phyloP scores from a whole-genome alignment of 768 basidiomycete species.

The Kwoniella newhampshirensis region DNA sequence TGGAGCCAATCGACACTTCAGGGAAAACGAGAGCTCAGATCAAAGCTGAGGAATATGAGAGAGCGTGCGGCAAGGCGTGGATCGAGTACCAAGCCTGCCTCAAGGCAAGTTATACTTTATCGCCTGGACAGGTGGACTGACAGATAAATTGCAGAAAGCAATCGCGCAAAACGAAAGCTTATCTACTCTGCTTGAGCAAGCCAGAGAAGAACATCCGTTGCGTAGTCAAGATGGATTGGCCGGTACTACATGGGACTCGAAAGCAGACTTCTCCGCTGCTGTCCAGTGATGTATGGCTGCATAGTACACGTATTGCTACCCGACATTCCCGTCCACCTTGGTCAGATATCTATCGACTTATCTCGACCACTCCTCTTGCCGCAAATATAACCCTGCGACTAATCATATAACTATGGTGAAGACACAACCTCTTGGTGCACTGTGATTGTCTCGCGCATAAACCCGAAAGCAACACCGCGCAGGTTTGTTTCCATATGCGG shows the following conservation, averaged over 20 bases:
- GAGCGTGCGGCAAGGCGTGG: constrained; percentile 81
- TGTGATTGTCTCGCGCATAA: too few relatives aligned
- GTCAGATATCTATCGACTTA: neutral
- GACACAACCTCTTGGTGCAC: too few relatives aligned
- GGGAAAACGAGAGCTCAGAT: constrained; percentile 61
- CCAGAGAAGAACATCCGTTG: constrained; percentile 72
- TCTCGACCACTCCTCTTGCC: neutral
- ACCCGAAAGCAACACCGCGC: too few relatives aligned
- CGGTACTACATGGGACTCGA: constrained; percentile 45
- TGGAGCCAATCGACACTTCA: constrained; percentile 51
- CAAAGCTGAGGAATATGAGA: constrained; percentile 85
- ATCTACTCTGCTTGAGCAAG: constrained; percentile 72
- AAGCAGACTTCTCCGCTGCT: constrained; percentile 11
- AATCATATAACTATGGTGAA: too few relatives aligned
- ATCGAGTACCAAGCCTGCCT: constrained; percentile 75
- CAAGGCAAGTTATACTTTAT: constrained; percentile 60
- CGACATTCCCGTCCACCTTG: neutral
- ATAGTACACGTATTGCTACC: neutral
- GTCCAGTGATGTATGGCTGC: neutral
- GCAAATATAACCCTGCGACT: too few relatives aligned
- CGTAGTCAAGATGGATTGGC: constrained; percentile 33
- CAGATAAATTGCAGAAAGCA: constrained; percentile 59
- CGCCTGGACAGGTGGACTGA: neutral
- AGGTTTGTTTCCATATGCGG: too few relatives aligned
- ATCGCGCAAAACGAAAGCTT: constrained; percentile 72